Percentiles rank a stretch among this genome's conserved stretches.
phyloP scores from a whole-genome alignment of 148 eudicot genomes.

The Agrostemma githago region DNA sequence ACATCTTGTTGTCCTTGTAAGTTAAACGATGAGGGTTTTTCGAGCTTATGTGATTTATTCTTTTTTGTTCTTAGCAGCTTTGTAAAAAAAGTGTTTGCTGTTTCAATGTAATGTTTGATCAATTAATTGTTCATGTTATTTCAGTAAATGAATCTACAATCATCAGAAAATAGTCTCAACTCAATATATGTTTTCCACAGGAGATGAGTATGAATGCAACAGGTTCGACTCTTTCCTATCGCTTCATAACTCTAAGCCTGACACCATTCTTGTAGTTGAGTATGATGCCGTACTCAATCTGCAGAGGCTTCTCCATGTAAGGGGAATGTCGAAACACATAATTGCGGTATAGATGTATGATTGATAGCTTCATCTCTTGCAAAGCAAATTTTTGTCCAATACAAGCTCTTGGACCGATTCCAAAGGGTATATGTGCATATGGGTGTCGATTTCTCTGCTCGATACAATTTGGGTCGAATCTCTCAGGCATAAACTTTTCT shows the following conservation, averaged over 20 bases:
- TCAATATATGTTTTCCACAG: neutral
- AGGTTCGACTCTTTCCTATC: constrained; percentile 16
- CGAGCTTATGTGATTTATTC: constrained; percentile 23
- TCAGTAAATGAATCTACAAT: constrained; percentile 20
- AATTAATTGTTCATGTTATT: constrained; percentile 13
- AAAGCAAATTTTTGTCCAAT: constrained; percentile 83
- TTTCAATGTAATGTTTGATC: constrained; percentile 23
- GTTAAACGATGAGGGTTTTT: constrained; percentile 15
- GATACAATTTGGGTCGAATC: constrained; percentile 64
- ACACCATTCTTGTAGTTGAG: constrained; percentile 82
- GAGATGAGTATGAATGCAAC: neutral
- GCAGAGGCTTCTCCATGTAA: constrained; percentile 72
- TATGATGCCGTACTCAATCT: constrained; percentile 69
- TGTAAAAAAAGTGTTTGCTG: constrained; percentile 26
- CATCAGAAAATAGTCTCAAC: neutral
- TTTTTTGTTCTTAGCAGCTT: constrained; percentile 28
- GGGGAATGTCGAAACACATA: constrained; percentile 74
- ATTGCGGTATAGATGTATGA: constrained; percentile 64
- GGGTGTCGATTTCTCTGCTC: constrained; percentile 89
- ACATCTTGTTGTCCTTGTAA: constrained; percentile 59
- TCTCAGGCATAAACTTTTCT: constrained; percentile 79
- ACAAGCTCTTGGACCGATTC: constrained; percentile 88
- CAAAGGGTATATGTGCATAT: constrained; percentile 92
- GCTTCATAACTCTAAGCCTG: constrained; percentile 54
- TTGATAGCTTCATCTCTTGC: constrained; percentile 72